Evolutionary conservation across 179 eudicot genomes (phyloP), one percentile per base, ranked within the genome.

Genomic region (Corrigiola litoralis): DNA sequence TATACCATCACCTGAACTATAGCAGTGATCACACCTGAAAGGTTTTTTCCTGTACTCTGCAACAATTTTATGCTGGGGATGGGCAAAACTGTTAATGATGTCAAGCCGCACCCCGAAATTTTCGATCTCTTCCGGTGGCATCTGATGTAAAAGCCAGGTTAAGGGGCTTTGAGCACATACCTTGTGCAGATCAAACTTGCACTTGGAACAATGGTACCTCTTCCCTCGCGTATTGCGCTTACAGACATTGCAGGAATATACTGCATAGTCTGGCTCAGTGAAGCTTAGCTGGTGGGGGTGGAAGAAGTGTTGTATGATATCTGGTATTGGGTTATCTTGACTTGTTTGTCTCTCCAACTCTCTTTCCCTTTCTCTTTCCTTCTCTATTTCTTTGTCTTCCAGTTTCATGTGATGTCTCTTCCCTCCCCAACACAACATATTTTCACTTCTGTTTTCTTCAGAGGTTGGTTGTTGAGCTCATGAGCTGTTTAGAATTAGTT

Each of bases 101-200:
- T n/a, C n/a, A n/a, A n/a, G 17, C 2, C 58, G 59, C 17, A 65
- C 36, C 42, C 65, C 50, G 16, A 24, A 47, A 14, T n/a, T 21
- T 23, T 47, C 27, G 2, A 34, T 47, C n/a, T 71, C 49, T 36
- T 64, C 50, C 28, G 64, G 34, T 9, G 69, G 58, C 65, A 56
- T 69, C 24, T 69, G 33, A 23, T 47, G 75, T 25, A 65, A 37
- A 14, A 71, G 75, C 75, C 75, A 64, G 27, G 66, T 47, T 34
- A 64, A 11, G 2, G 59, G 69, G 27, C 37, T 63, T 20, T 47
- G 5, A 9, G 70, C 65, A 17, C 75, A 71, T 8, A 16, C 21
- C 16, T 64, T 57, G 59, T 57, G 75, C 9, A 71, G 31, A 48
- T 71, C 75, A 6, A 64, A 63, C 21, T 47, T 63, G 59, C 69